Percentiles rank a stretch among this genome's conserved stretches.
These are phyloP conservation scores for Arachis monticola DNA, from an alignment of 331 rosid species.

Conservation along the genomic window DNA sequence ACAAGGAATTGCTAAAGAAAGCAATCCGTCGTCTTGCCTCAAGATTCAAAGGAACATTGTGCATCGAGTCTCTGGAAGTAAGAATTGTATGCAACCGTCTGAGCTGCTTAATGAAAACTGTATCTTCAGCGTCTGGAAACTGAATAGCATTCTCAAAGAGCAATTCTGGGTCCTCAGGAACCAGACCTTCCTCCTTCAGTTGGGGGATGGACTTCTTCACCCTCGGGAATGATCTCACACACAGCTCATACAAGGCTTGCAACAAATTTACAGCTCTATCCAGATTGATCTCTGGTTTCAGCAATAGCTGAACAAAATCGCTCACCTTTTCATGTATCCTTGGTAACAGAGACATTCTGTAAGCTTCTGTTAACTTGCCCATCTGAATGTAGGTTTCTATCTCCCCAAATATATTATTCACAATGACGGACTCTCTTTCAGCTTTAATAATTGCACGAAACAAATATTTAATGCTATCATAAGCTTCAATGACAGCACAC, in stretches of 20 bases:
- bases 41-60: slow-evolving; percentile 74
- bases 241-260: slow-evolving; percentile 86
- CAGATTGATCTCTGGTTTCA: slow-evolving; percentile 52
- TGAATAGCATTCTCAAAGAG: slow-evolving; percentile 74
- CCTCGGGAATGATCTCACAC: slow-evolving; percentile 69
- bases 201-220: slow-evolving; percentile 50
- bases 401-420: slow-evolving; percentile 52
- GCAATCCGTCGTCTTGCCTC: slow-evolving; percentile 90
- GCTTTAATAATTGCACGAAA: slow-evolving; percentile 50
- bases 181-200: slow-evolving; percentile 71
- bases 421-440: slow-evolving; percentile 62
- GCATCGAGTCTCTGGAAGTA: slow-evolving; percentile 87
- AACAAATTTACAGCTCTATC: slow-evolving; percentile 63
- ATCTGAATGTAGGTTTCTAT: slow-evolving; percentile 52
- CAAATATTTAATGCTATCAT: slow-evolving; percentile 74
- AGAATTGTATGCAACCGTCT: slow-evolving; percentile 82
- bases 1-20: slow-evolving; percentile 91
- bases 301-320: slow-evolving; percentile 64
- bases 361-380: slow-evolving; percentile 51
- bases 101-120: slow-evolving; percentile 58
- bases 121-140: slow-evolving; percentile 73
- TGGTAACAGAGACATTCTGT: slow-evolving; percentile 62
- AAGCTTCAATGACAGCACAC: slow-evolving; percentile 89
- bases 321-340: slow-evolving; percentile 69
- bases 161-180: slow-evolving; percentile 58